A percentile compares a stretch with the other conserved stretches of the same genome.
These are phyloP conservation scores for Trichoderma erinaceum DNA, from an alignment of 495 filamentous ascomycete genomes.

Conservation along the genomic window DNA sequence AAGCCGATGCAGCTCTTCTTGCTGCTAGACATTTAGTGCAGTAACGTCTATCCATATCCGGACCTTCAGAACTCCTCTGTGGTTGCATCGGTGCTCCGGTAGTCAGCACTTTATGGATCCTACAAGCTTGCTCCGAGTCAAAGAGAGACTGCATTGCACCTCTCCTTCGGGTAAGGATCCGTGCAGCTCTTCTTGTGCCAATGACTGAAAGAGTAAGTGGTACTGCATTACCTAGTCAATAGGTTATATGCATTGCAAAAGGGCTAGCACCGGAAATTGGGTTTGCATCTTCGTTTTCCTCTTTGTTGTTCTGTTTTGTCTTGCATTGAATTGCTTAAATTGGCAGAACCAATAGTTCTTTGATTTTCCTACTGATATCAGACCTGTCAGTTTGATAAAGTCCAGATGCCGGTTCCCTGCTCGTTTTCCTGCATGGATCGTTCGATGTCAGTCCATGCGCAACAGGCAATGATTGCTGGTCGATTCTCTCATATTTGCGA, in stretches of 20 bases:
- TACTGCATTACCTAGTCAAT: background rate
- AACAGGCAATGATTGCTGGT: constrained; percentile 1
- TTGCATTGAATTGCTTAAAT: background rate
- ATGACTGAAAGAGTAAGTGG: background rate
- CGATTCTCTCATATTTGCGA: background rate
- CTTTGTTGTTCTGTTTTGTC: background rate
- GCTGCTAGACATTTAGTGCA: background rate
- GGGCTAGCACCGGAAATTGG: background rate
- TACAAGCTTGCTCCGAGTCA: background rate
- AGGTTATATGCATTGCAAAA: background rate
- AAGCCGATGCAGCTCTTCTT: background rate
- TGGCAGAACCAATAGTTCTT: background rate
- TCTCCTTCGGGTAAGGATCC: constrained; percentile 1
- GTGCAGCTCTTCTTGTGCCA: background rate
- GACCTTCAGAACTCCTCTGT: background rate
- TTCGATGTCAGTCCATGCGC: background rate
- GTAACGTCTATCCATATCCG: background rate
- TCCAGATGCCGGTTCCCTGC: background rate
- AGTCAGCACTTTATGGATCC: background rate
- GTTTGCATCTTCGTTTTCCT: background rate
- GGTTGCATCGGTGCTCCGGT: background rate
- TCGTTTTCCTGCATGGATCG: background rate
- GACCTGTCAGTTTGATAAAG: background rate
- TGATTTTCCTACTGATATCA: background rate
- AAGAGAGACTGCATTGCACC: background rate